Conservation (phyloP, 1,284 basidiomycete genomes). For the Farysia itapuensis region DNA sequence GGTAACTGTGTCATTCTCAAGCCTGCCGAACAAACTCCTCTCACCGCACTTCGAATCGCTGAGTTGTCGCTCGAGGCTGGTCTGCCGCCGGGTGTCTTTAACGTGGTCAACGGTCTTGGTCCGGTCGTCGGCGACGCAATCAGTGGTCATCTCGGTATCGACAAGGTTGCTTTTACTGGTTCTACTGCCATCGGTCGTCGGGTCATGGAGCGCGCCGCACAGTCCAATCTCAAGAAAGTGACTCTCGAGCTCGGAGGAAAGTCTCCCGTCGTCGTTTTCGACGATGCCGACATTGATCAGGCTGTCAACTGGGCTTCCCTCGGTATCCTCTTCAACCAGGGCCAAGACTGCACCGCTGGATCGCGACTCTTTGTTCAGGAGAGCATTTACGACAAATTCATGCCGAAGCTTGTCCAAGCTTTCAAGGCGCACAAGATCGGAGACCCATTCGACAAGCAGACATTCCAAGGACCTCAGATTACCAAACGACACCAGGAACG, state of each 20-base stretch:
- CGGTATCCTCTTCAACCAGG: constrained; percentile 72
- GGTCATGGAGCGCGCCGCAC: constrained; percentile 79
- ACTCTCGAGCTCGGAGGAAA: constrained; percentile 80
- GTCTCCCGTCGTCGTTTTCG: constrained; percentile 77
- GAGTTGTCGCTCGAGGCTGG: constrained; percentile 77
- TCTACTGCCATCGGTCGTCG: constrained; percentile 70
- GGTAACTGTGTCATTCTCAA: constrained; percentile 62
- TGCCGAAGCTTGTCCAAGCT: constrained; percentile 68
- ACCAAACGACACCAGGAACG: constrained; percentile 77
- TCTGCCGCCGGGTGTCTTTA: constrained; percentile 72
- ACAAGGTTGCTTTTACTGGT: constrained; percentile 67
- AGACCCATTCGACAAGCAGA: constrained; percentile 74
- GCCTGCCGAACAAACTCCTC: constrained; percentile 75
- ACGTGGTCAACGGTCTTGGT: constrained; percentile 79
- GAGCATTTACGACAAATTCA: constrained; percentile 68
- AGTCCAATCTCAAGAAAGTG: constrained; percentile 78
- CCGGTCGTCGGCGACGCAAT: constrained; percentile 72
- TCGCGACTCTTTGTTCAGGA: constrained; percentile 75
- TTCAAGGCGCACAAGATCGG: constrained; percentile 61
- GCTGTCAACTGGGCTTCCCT: constrained; percentile 68
- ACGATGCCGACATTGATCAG: constrained; percentile 63
- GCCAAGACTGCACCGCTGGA: constrained; percentile 67
- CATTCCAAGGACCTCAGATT: constrained; percentile 85
- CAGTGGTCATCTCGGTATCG: constrained; percentile 67
- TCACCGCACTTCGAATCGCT: constrained; percentile 69